Evolutionary conservation across 495 filamentous ascomycete species (phyloP), one percentile per base, ranked within the genome.

Genomic region (Hyphodiscus hymeniophilus): DNA sequence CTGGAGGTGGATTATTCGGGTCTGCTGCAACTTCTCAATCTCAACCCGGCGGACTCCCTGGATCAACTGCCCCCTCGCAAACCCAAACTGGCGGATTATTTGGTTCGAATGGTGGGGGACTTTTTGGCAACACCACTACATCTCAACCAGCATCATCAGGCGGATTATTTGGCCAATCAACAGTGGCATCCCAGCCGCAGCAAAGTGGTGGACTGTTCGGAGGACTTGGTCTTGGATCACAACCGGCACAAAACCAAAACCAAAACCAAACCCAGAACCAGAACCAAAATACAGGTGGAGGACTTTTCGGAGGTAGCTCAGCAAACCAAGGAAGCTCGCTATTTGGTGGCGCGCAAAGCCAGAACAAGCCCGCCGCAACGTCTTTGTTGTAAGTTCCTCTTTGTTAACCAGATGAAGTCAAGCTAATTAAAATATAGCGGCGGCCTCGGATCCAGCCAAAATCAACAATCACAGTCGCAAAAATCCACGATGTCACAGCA

Each of bases 401-500:
- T 40, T 40, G 7, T 20, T 20, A 15, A 21, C 7, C 22, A 3
- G 33, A 36, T 22, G 20, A 21, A 12, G 20, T 18, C 55, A 50
- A 57, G 16, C 38, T 57, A 50, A 57, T 36, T 43, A 7, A 26
- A 3, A 21, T 30, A 17, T 20, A 57, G 54, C 45, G 54, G 57
- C 26, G 43, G 45, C 31, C 21, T 56, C 32, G 52, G 49, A 44
- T 48, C 20, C 7, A 45, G 63, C 34, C 66, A 74, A 50, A 75
- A 71, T 50, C 70, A 71, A 40, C 70, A 75, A 50, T 65, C 54
- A 50, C 73, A 66, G 58, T 61, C 50, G 42, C 78, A 61, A 45
- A 61, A 54, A 50, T 56, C 16, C 62, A 63, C n/a, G 59, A 70
- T 47, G 62, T 73, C 22, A 39, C 10, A 33, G 35, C 42, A 24